These are phyloP conservation scores for Podospora anserina DNA, from an alignment of 495 filamentous ascomycete species.

Conservation along the genomic window DNA sequence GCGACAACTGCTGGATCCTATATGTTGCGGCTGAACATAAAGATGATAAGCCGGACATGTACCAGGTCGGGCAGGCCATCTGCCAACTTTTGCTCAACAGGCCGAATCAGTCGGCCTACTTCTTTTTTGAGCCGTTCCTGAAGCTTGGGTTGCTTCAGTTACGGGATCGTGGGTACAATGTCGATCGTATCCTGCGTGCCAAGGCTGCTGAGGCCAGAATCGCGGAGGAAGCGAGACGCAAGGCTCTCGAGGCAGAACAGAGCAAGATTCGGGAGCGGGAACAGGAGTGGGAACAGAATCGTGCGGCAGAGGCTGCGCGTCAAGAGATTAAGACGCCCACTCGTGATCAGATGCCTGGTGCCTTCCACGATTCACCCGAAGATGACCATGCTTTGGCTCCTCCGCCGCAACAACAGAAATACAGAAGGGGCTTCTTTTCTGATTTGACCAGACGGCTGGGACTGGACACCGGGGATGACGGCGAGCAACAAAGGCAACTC, in stretches of 20 bases:
- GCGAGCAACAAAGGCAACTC: slow-evolving; percentile 40
- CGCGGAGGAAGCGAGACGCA: slow-evolving; percentile 74
- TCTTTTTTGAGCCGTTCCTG: slow-evolving; percentile 84
- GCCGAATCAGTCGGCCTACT: slow-evolving; percentile 78
- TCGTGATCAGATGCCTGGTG: slow-evolving; percentile 28
- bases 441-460: slow-evolving; percentile 63
- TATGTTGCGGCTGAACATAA: slow-evolving; percentile 53
- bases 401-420: slow-evolving; percentile 17
- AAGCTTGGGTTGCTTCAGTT: slow-evolving; percentile 72
- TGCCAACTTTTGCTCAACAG: slow-evolving; percentile 73
- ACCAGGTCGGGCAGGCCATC: slow-evolving; percentile 83
- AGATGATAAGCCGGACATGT: slow-evolving; percentile 64
- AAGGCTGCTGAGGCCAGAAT: slow-evolving; percentile 82
- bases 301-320: slow-evolving; percentile 28
- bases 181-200: slow-evolving; percentile 81
- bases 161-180: slow-evolving; percentile 84
- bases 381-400: slow-evolving; percentile 31
- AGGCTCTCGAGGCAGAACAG: slow-evolving; percentile 73
- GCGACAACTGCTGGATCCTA: slow-evolving; percentile 34
- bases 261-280: slow-evolving; percentile 57
- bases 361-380: slow-evolving; percentile 62
- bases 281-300: slow-evolving; percentile 49
- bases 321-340: slow-evolving; percentile 30
- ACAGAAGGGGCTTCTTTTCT: slow-evolving; percentile 54
- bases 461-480: slow-evolving; percentile 46